These are phyloP conservation scores for Quercus lobata DNA, from an alignment of 331 rosid genomes.

Conservation along the genomic window DNA sequence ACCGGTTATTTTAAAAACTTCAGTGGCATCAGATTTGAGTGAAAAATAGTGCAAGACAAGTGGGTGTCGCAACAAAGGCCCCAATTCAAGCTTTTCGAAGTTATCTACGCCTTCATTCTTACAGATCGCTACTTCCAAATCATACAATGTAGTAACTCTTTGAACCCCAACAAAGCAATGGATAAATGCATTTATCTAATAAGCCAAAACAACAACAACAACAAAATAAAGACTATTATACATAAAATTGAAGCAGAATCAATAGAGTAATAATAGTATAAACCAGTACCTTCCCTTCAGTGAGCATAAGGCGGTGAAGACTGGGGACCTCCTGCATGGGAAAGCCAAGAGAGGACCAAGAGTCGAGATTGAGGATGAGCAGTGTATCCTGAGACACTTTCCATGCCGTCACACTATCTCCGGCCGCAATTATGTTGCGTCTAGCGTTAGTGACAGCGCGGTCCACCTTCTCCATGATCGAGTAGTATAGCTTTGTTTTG, in stretches of 20 bases:
- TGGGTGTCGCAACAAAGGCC: conserved; percentile 80
- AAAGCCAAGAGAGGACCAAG: conserved; percentile 60
- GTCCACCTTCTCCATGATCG: conserved; percentile 25
- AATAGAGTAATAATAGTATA: background rate
- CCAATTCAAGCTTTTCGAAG: conserved; percentile 75
- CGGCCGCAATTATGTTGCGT: conserved; percentile 36
- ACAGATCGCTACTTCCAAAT: conserved; percentile 78
- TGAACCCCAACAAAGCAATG: conserved; percentile 86
- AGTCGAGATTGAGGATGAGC: conserved; percentile 50
- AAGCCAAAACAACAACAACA: conserved; percentile 22
- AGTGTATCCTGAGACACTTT: conserved; percentile 64
- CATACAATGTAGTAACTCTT: conserved; percentile 61
- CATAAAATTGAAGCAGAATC: background rate
- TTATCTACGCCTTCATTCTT: conserved; percentile 55
- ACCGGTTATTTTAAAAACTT: conserved; percentile 56
- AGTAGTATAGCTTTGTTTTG: conserved; percentile 13
- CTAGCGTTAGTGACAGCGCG: conserved; percentile 46
- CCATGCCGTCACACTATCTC: conserved; percentile 67
- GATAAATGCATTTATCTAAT: conserved; percentile 79
- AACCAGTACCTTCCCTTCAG: conserved; percentile 71
- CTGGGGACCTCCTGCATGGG: conserved; percentile 78
- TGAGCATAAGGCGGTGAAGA: conserved; percentile 48
- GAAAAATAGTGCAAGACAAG: conserved; percentile 74
- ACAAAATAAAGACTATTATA: background rate
- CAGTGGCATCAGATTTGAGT: conserved; percentile 32